A percentile compares a stretch with the other conserved stretches of the same genome.
Conservation (phyloP, 805 yeast species). For the Sugiyamaella floridensis region DNA sequence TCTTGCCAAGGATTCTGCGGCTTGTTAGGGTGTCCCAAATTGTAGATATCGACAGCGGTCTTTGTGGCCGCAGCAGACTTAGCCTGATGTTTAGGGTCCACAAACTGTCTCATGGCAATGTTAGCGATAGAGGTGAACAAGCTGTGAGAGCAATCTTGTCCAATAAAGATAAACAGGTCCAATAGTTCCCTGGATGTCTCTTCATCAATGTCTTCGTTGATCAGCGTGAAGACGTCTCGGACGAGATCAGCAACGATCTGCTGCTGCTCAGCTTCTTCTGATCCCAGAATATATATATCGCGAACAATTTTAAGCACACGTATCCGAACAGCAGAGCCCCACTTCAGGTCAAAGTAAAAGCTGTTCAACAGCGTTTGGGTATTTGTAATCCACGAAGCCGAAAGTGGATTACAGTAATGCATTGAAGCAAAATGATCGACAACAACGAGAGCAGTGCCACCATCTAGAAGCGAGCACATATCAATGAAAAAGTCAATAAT, state of each 20-base stretch:
- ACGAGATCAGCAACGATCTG: conserved; percentile 32
- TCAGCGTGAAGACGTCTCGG: conserved; percentile 29
- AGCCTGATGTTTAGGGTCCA: neutral
- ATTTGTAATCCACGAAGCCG: conserved; percentile 46
- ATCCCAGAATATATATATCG: conserved; percentile 34
- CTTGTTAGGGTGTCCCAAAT: conserved; percentile 9
- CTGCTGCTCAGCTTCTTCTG: conserved; percentile 28
- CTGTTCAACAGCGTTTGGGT: conserved; percentile 39
- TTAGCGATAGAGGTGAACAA: conserved; percentile 10
- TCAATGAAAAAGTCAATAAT: conserved; percentile 38
- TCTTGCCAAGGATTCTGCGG: neutral
- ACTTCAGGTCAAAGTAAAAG: conserved; percentile 33
- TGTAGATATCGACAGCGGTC: conserved; percentile 21
- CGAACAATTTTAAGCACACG: conserved; percentile 29
- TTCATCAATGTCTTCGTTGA: conserved; percentile 30
- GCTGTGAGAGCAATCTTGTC: conserved; percentile 13
- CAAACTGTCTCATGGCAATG: conserved; percentile 7
- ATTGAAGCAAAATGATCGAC: conserved; percentile 43
- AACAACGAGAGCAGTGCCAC: conserved; percentile 37
- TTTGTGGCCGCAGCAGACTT: conserved; percentile 17
- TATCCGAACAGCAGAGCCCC: conserved; percentile 20
- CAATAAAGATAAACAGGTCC: conserved; percentile 24
- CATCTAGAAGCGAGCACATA: conserved; percentile 34
- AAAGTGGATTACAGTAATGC: conserved; percentile 47
- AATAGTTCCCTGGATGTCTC: conserved; percentile 29